Conservation (phyloP, 2,329 filamentous ascomycete species). For the Diaporthe vaccinii region DNA sequence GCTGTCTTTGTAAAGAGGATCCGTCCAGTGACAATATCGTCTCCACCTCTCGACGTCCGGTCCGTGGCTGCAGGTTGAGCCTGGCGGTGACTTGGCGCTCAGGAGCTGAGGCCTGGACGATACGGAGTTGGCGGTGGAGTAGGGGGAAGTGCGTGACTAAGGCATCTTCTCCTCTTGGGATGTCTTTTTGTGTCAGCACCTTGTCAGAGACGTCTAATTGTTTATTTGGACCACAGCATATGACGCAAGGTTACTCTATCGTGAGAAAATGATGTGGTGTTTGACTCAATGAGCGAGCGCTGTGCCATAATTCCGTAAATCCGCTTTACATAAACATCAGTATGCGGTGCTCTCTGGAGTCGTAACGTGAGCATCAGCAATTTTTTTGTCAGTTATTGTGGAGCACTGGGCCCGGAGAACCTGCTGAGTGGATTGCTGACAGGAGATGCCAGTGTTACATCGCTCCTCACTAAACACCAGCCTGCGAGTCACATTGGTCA, state of each 20-base stretch:
- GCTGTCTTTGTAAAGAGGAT: background rate
- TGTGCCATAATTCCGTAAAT: slow-evolving; percentile 6
- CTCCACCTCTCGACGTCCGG: background rate
- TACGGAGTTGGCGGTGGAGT: background rate
- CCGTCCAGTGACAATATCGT: background rate
- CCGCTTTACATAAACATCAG: background rate
- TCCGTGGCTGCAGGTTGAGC: background rate
- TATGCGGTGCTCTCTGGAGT: background rate
- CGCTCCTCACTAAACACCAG: background rate
- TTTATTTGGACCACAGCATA: background rate
- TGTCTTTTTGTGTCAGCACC: slow-evolving; percentile 20
- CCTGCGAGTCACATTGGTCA: background rate
- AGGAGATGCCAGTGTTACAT: slow-evolving; percentile 9
- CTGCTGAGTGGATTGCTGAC: slow-evolving; percentile 1
- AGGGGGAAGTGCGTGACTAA: background rate
- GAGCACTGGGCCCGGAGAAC: background rate
- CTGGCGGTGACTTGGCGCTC: slow-evolving; percentile 24
- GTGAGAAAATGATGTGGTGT: background rate
- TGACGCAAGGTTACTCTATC: background rate
- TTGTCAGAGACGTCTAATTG: slow-evolving; percentile 28
- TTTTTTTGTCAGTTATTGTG: slow-evolving; percentile 19
- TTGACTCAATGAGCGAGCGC: background rate
- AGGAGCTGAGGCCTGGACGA: slow-evolving; percentile 1
- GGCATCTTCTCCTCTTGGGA: background rate
- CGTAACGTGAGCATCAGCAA: slow-evolving; percentile 9